phyloP scores from a whole-genome alignment of 139 green algal genomes.

The Closterium sp. region DNA sequence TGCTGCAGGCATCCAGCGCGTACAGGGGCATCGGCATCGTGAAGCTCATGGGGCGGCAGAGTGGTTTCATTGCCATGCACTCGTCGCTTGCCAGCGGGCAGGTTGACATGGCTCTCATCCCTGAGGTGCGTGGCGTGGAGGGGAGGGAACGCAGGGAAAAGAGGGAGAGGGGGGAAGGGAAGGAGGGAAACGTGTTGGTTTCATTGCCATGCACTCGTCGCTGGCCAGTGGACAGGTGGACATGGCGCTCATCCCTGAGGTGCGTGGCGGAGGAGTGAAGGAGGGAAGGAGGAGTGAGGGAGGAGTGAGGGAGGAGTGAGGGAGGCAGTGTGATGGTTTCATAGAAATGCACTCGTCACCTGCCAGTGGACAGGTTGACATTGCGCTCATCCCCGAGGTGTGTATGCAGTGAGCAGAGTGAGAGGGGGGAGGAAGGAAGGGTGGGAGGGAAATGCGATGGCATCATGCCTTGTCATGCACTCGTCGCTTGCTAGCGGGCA shows the following conservation, averaged over 20 bases:
- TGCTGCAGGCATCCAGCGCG: constrained; percentile 48
- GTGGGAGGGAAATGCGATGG: too few species aligned
- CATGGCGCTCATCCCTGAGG: constrained; percentile 84
- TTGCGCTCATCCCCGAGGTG: constrained; percentile 86
- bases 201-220: constrained; percentile 90
- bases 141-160: too few species aligned
- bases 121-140: constrained; percentile 36
- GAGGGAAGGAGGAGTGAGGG: too few species aligned
- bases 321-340: constrained; percentile 84
- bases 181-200: constrained; percentile 59
- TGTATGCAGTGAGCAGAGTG: constrained; percentile 39
- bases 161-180: too few species aligned
- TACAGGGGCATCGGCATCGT: constrained; percentile 64
- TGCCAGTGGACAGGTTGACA: constrained; percentile 73
- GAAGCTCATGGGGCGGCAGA: constrained; percentile 96
- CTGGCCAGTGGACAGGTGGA: constrained; percentile 79
- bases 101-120: constrained; percentile 83
- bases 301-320: too few species aligned
- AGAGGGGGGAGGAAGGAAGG: too few species aligned
- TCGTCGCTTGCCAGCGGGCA: constrained; percentile 78
- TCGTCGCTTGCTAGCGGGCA: too few species aligned
- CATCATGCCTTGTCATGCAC: too few species aligned
- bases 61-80: constrained; percentile 77
- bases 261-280: too few species aligned
- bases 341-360: constrained; percentile 90